Conservation (phyloP, 495 filamentous ascomycete species). For the Aspergillus baeticus region DNA sequence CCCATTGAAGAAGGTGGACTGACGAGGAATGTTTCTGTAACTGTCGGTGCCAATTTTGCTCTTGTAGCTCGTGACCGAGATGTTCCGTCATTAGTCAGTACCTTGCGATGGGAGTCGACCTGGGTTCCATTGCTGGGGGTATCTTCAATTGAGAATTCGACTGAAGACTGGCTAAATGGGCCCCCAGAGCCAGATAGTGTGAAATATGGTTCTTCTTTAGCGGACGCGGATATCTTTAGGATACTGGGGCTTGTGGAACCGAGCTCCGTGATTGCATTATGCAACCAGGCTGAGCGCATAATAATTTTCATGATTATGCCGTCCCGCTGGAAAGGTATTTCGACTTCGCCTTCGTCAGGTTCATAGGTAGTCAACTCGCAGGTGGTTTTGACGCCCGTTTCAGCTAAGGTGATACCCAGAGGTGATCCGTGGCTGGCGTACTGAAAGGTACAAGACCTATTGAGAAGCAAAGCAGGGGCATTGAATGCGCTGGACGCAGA, state of each 20-base stretch:
- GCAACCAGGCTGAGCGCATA: slow-evolving; percentile 79
- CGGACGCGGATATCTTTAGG: slow-evolving; percentile 62
- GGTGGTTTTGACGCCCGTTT: slow-evolving; percentile 82
- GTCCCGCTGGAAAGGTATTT: slow-evolving; percentile 82
- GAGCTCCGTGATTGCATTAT: slow-evolving; percentile 82
- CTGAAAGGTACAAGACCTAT: slow-evolving; percentile 76
- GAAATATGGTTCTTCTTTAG: slow-evolving; percentile 64
- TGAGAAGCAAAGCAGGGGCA: slow-evolving; percentile 70
- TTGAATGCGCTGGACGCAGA: slow-evolving; percentile 65
- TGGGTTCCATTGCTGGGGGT: slow-evolving; percentile 8
- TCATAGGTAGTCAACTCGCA: slow-evolving; percentile 93
- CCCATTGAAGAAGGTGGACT: slow-evolving; percentile 44
- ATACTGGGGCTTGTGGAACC: slow-evolving; percentile 65
- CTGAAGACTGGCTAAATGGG: slow-evolving; percentile 72
- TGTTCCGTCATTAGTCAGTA: slow-evolving; percentile 39
- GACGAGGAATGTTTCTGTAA: slow-evolving; percentile 51
- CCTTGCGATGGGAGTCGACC: slow-evolving; percentile 27
- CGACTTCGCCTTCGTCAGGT: slow-evolving; percentile 56
- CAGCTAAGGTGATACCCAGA: slow-evolving; percentile 77
- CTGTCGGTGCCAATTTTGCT: slow-evolving; percentile 43
- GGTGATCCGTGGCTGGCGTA: slow-evolving; percentile 72
- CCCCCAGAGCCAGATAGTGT: slow-evolving; percentile 68
- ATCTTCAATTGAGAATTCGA: slow-evolving; percentile 80
- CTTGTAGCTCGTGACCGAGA: slow-evolving; percentile 41
- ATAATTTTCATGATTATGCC: slow-evolving; percentile 88